phyloP scores from a whole-genome alignment of 768 basidiomycete species.

The Phlebiopsis flavidoalba region DNA sequence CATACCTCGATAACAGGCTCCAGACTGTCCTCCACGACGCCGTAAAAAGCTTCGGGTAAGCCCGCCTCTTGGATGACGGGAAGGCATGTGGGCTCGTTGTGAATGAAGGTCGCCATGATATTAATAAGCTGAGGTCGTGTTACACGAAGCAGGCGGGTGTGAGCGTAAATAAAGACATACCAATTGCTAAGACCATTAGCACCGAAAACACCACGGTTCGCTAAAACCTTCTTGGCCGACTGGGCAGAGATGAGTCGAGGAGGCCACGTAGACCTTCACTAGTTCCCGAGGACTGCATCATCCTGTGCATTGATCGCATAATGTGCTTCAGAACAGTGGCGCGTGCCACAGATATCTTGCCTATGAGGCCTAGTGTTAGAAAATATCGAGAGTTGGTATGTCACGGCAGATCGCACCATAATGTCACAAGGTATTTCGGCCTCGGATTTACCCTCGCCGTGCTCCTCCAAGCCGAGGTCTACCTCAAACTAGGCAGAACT shows the following conservation, averaged over 20 bases:
- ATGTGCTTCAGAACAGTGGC: conserved; percentile 86
- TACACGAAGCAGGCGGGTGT: background rate
- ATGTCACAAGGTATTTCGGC: conserved; percentile 45
- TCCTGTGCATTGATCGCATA: conserved; percentile 87
- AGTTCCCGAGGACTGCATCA: conserved; percentile 95
- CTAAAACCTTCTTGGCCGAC: conserved; percentile 85
- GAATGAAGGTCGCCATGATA: conserved; percentile 93
- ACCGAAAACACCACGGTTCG: conserved; percentile 79
- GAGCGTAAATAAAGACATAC: conserved; percentile 36
- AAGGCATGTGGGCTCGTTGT: conserved; percentile 97
- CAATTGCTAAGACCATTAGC: conserved; percentile 79
- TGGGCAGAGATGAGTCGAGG: conserved; percentile 85
- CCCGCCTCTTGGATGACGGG: conserved; percentile 88
- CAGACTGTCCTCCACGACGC: conserved; percentile 75
- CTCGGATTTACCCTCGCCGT: conserved; percentile 37
- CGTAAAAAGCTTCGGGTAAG: conserved; percentile 86
- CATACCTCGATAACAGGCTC: conserved; percentile 85
- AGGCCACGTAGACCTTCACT: conserved; percentile 92
- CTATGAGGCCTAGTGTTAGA: conserved; percentile 28
- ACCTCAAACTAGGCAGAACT: conserved; percentile 26
- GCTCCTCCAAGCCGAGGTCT: conserved; percentile 41
- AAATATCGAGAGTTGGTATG: background rate
- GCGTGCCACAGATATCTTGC: conserved; percentile 67
- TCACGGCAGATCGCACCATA: conserved; percentile 37
- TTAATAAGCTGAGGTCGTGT: conserved; percentile 64